Evolutionary conservation across 352 stramenopile genomes (phyloP).

Genomic region (Phytophthora tentaculata): DNA sequence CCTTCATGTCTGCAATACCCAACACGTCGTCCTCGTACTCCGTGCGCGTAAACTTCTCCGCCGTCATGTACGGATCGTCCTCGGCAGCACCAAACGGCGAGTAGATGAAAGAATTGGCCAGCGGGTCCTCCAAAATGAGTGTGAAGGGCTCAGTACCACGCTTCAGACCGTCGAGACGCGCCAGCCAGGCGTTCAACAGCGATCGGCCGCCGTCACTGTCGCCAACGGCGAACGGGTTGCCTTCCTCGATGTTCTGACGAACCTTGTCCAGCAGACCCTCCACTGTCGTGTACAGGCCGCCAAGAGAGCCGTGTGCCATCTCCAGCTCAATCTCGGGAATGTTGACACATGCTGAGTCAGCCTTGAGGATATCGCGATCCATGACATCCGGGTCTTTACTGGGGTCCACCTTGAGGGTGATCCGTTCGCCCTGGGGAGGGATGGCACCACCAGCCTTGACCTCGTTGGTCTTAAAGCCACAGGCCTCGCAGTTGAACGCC

Average conservation of each 20-base stretch:
- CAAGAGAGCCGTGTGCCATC: slow-evolving; percentile 87
- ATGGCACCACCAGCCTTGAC: slow-evolving; percentile 93
- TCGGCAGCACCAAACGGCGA: slow-evolving; percentile 57
- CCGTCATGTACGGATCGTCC: slow-evolving; percentile 65
- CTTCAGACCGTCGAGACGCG: slow-evolving; percentile 58
- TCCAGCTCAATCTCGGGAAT: slow-evolving; percentile 94
- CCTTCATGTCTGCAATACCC: slow-evolving; percentile 94
- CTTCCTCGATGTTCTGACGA: slow-evolving; percentile 71
- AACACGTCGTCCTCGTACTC: slow-evolving; percentile 93
- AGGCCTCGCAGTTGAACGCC: slow-evolving; percentile 90
- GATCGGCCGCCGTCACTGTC: slow-evolving; percentile 77
- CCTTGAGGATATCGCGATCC: slow-evolving; percentile 93
- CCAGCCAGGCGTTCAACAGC: slow-evolving; percentile 59
- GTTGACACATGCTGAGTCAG: slow-evolving; percentile 78
- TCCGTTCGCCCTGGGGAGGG: slow-evolving; percentile 76
- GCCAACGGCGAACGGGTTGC: slow-evolving; percentile 86
- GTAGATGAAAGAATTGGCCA: slow-evolving; percentile 94
- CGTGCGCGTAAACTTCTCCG: slow-evolving; percentile 89
- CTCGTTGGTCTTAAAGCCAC: slow-evolving; percentile 93
- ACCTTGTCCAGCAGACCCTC: slow-evolving; percentile 92
- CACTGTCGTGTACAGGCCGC: slow-evolving; percentile 94
- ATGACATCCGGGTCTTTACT: slow-evolving; percentile 71
- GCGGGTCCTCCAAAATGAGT: slow-evolving; percentile 88
- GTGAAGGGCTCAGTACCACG: slow-evolving; percentile 85
- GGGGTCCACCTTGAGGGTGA: slow-evolving; percentile 67